Evolutionary conservation across 2,329 filamentous ascomycete genomes (phyloP).

Genomic region (Pseudocercospora ulei): DNA sequence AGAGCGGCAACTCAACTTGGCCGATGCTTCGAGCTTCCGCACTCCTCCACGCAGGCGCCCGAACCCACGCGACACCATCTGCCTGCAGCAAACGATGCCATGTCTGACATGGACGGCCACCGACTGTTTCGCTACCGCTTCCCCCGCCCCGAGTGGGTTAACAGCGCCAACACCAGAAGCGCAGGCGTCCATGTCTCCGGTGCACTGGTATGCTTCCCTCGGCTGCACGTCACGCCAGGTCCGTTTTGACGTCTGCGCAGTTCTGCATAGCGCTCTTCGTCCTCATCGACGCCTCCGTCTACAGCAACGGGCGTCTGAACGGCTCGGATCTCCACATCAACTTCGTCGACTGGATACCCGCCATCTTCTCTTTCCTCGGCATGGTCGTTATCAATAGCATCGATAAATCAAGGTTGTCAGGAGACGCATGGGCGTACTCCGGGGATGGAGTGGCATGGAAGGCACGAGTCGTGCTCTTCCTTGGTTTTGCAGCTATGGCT

Average conservation of each 20-base stretch:
- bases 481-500: conserved; percentile 60
- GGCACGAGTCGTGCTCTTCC: conserved; percentile 56
- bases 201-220: conserved; percentile 47
- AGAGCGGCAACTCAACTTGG: no score
- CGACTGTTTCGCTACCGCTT: conserved; percentile 61
- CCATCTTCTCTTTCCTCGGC: conserved; percentile 58
- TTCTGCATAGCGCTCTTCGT: conserved; percentile 62
- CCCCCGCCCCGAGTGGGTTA: conserved; percentile 57
- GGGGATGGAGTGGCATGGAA: conserved; percentile 59
- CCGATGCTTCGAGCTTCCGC: no score
- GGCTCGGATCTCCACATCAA: conserved; percentile 53
- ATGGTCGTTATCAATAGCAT: conserved; percentile 66
- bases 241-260: conserved; percentile 34
- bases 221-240: background rate
- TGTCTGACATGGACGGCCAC: conserved; percentile 28
- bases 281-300: conserved; percentile 57
- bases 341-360: conserved; percentile 63
- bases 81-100: conserved; percentile 1
- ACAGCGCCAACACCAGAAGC: conserved; percentile 53
- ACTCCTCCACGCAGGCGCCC: no score
- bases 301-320: conserved; percentile 53
- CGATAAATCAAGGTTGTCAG: conserved; percentile 55
- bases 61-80: no score
- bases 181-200: conserved; percentile 58
- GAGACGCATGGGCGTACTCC: conserved; percentile 57